Evolutionary conservation across 2,329 filamentous ascomycete genomes (phyloP).

Genomic region (Apiospora marii): DNA sequence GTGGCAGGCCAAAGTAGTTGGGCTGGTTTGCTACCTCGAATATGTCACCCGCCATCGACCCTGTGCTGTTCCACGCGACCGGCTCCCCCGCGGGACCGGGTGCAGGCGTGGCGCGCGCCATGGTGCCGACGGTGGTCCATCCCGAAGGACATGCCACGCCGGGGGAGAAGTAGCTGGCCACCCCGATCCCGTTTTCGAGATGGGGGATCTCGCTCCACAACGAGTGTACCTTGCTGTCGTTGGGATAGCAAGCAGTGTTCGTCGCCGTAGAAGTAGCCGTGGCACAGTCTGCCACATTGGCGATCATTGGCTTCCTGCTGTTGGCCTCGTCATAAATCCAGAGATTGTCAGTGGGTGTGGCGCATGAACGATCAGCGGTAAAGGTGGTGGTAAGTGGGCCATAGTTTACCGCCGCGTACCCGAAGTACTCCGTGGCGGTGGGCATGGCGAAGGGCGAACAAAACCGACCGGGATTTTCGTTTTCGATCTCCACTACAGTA

Average conservation of each 20-base stretch:
- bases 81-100: neutral
- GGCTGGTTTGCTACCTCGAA: neutral
- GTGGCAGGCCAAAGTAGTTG: neutral
- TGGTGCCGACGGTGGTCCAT: neutral
- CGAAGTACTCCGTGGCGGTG: neutral
- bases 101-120: neutral
- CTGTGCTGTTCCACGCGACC: neutral
- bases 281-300: neutral
- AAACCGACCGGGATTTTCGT: too few species aligned
- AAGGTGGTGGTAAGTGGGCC: conserved; percentile 3
- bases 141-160: conserved; percentile 1
- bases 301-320: neutral
- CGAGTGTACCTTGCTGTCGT: neutral
- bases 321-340: neutral
- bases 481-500: neutral
- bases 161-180: neutral
- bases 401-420: neutral
- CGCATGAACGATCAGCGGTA: neutral
- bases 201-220: neutral
- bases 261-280: neutral
- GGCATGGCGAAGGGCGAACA: neutral
- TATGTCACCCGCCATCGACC: neutral
- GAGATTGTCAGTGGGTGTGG: neutral
- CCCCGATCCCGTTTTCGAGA: neutral
- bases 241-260: neutral